Percentiles rank a stretch among this genome's conserved stretches.
Conservation (phyloP, 805 yeast species). For the Nematodospora valgi region DNA sequence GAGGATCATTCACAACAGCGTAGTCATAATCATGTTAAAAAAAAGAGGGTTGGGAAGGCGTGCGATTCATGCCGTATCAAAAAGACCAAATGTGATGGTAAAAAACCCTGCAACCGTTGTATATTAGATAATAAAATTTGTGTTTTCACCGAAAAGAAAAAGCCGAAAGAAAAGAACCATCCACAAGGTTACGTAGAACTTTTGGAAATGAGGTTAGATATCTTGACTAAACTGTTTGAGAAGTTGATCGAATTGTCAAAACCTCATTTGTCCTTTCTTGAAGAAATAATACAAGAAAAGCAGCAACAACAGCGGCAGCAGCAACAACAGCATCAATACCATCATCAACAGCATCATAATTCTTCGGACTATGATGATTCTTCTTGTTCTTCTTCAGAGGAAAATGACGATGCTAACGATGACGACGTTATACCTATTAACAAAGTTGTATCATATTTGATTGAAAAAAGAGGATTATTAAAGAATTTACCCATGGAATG, state of each 20-base stretch:
- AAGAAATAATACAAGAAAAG: constrained; percentile 10
- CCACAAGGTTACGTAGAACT: constrained; percentile 63
- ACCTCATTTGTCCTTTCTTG: constrained; percentile 26
- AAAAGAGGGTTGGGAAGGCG: constrained; percentile 61
- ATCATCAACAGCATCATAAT: neutral
- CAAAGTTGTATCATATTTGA: constrained; percentile 42
- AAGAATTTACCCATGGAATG: constrained; percentile 41
- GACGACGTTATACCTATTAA: constrained; percentile 40
- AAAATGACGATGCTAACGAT: constrained; percentile 6
- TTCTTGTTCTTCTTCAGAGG: too few relatives aligned
- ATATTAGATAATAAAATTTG: constrained; percentile 55
- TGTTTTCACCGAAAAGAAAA: constrained; percentile 54
- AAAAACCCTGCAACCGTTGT: constrained; percentile 58
- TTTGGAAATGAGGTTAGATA: constrained; percentile 53
- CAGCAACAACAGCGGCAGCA: neutral
- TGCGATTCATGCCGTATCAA: constrained; percentile 62
- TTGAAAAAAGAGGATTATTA: constrained; percentile 37
- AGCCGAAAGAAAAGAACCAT: constrained; percentile 51
- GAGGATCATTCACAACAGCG: neutral
- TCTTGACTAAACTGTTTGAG: constrained; percentile 50
- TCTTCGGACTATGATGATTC: too few relatives aligned
- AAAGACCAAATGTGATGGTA: constrained; percentile 63
- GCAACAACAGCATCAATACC: too few relatives aligned
- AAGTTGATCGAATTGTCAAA: constrained; percentile 30
- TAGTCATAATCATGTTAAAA: constrained; percentile 22